Conservation (phyloP, 805 yeast species). For the Kregervanrija fluxuum region DNA sequence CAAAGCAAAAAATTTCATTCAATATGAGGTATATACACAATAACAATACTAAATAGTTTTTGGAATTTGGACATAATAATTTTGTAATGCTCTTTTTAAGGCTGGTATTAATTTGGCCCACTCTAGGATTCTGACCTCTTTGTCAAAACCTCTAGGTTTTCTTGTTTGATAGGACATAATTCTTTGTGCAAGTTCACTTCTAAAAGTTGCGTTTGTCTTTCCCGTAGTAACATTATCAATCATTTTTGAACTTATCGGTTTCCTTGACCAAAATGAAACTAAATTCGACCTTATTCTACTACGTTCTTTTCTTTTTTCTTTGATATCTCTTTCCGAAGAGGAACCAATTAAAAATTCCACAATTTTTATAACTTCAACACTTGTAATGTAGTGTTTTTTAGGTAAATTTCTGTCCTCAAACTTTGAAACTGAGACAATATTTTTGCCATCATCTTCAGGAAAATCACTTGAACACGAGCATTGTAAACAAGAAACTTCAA, state of each 20-base stretch:
- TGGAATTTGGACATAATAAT: conserved; percentile 45
- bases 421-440: background rate
- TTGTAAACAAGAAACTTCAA: conserved; percentile 55
- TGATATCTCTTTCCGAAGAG: conserved; percentile 33
- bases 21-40: too few species aligned
- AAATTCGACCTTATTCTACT: conserved; percentile 62
- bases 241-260: conserved; percentile 32
- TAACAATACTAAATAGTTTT: too few species aligned
- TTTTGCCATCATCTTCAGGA: conserved; percentile 16
- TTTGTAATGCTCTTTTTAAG: conserved; percentile 53
- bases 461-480: conserved; percentile 26
- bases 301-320: conserved; percentile 51
- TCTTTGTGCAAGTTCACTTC: conserved; percentile 52
- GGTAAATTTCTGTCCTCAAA: conserved; percentile 2
- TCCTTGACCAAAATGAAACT: conserved; percentile 62
- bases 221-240: conserved; percentile 2
- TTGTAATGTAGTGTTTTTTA: conserved; percentile 46
- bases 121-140: conserved; percentile 53
- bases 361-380: conserved; percentile 60
- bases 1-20: too few species aligned
- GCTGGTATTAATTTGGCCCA: conserved; percentile 59
- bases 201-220: conserved; percentile 28
- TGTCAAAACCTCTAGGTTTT: conserved; percentile 63
- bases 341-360: conserved; percentile 55
- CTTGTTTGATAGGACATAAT: conserved; percentile 57